A percentile compares a stretch with the other conserved stretches of the same genome.
These are phyloP conservation scores for Kwoniella shivajii DNA, from an alignment of 1,284 basidiomycete genomes.

Conservation along the genomic window DNA sequence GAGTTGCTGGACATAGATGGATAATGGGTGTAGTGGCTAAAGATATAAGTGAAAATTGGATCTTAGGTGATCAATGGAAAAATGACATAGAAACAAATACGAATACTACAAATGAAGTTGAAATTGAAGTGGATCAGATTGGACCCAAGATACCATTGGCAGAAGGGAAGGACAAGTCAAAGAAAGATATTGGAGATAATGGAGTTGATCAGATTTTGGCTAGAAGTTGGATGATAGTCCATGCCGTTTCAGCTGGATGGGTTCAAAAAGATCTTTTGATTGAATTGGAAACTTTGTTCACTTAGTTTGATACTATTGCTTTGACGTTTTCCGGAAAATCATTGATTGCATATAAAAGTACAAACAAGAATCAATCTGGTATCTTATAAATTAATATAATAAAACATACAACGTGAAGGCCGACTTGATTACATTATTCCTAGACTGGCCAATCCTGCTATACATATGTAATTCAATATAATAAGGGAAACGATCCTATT, in stretches of 20 bases:
- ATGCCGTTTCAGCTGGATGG: slow-evolving; percentile 75
- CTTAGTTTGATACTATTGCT: too few relatives aligned
- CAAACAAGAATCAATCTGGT: too few relatives aligned
- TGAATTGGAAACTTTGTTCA: slow-evolving; percentile 62
- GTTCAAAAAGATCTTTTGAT: slow-evolving; percentile 82
- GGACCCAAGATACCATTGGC: not conserved
- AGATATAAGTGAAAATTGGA: slow-evolving; percentile 20
- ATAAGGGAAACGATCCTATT: too few relatives aligned
- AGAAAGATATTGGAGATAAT: slow-evolving; percentile 21
- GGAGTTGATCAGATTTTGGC: slow-evolving; percentile 37
- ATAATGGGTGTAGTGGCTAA: slow-evolving; percentile 28
- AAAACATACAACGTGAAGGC: too few relatives aligned
- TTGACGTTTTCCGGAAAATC: too few relatives aligned
- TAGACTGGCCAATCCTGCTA: too few relatives aligned
- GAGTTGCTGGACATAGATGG: slow-evolving; percentile 57
- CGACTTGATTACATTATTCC: too few relatives aligned
- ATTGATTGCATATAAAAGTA: too few relatives aligned
- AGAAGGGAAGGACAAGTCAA: slow-evolving; percentile 7
- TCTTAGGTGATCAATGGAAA: slow-evolving; percentile 5
- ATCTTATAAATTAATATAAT: too few relatives aligned
- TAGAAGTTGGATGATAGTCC: slow-evolving; percentile 79
- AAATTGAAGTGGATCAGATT: not conserved
- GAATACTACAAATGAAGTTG: not conserved
- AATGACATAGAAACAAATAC: not conserved
- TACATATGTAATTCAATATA: too few relatives aligned